Base-by-base conservation (phyloP, 2,329 filamentous ascomycete species). In the Aspergillus sergii region DNA sequence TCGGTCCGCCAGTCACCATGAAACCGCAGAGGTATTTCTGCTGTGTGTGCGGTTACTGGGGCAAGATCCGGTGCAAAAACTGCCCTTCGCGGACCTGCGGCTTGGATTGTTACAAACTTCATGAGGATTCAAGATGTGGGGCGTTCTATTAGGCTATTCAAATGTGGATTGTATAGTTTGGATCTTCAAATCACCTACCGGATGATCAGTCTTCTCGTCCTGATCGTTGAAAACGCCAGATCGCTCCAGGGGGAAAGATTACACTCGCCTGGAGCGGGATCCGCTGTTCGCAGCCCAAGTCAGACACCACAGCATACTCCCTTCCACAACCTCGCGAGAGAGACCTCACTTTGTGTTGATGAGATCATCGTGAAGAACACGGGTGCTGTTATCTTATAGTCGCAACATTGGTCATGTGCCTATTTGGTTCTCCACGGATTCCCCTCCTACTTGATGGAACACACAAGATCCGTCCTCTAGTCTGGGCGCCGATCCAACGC, bases 1-100 rank as follows among this genome's bases (percentile, higher is more conserved):
- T 79, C 1, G 77, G 73, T 8, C 74, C 79, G 30, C 71, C 74
- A 1, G 58, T 69, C 0, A 68, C 71, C 1, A 66, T 70, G 7
- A 78, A 73, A 50, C 73, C 80, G 11, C 71, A 72, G 46, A 72
- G 81, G 36, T 68, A 75, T 55, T 84, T 84, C 64, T 84, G 82
- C 66, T 76, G 76, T 56, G 79, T 84, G 64, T 84, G 82, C 67
- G 82, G 82, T 12, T 84, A 83, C 60, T 84, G 82, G 82, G 82
- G 82, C 0, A 80, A 80, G 67, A 78, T 83, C 34, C 76, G 78
- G 67, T 84, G 82, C 69, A 77, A 77, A 70, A 82, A 76, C 60
- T 84, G 82, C 67, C 80, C 79, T 59, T 74, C 79, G 58, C 70
- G 81, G 65, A 81, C 79, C 11, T 84, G 82, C 72, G 79, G 82